Conservation (phyloP, 371 early-diverging fungal species). For the Conidiobolus coronatus region DNA sequence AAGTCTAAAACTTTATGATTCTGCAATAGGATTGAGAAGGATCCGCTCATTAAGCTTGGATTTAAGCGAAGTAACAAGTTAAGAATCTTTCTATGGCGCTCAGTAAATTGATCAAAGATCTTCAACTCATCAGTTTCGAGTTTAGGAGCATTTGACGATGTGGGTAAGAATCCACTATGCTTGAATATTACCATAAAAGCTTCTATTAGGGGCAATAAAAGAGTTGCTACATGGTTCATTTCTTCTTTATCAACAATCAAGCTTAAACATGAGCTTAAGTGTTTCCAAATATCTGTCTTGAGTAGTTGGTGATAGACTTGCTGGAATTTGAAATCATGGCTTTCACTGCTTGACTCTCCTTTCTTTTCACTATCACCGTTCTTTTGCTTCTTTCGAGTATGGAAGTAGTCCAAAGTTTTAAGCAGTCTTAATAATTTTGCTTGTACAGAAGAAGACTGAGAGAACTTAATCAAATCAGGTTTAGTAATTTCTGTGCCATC, state of each 20-base stretch:
- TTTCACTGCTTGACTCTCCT: neutral
- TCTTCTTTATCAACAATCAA: constrained; percentile 51
- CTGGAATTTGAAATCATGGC: constrained; percentile 20
- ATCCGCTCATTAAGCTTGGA: constrained; percentile 83
- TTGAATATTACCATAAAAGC: constrained; percentile 91
- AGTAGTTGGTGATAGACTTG: constrained; percentile 46
- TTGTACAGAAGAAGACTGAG: constrained; percentile 67
- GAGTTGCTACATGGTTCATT: constrained; percentile 74
- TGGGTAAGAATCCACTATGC: constrained; percentile 16
- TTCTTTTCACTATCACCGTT: neutral
- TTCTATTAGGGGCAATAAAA: constrained; percentile 83
- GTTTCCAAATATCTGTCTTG: constrained; percentile 55
- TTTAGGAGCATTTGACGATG: constrained; percentile 4
- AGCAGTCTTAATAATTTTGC: constrained; percentile 79
- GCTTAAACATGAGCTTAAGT: constrained; percentile 45
- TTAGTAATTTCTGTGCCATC: constrained; percentile 21
- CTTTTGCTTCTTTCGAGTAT: constrained; percentile 16
- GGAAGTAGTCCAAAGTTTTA: constrained; percentile 79
- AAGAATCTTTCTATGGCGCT: constrained; percentile 82
- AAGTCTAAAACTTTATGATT: constrained; percentile 95
- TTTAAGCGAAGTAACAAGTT: constrained; percentile 94
- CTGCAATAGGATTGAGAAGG: constrained; percentile 85
- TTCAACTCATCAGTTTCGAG: neutral
- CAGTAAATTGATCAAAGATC: constrained; percentile 65
- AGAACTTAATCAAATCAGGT: constrained; percentile 30